phyloP scores from a whole-genome alignment of 345 rosid species.

The Melaleuca quinquenervia region DNA sequence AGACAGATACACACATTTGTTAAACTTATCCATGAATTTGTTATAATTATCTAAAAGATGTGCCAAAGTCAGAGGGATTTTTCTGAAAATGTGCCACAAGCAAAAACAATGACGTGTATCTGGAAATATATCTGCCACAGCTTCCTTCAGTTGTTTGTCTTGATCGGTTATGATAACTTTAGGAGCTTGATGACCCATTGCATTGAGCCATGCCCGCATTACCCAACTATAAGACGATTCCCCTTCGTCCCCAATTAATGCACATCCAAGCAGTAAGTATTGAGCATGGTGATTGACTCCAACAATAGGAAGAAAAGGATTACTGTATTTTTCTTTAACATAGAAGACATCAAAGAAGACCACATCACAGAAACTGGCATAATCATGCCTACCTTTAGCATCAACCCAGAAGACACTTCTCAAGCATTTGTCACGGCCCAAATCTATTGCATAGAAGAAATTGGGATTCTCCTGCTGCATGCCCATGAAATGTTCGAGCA shows the following conservation, averaged over 20 bases:
- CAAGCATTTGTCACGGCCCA: constrained; percentile 18
- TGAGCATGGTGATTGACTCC: constrained; percentile 36
- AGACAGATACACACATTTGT: constrained; percentile 24
- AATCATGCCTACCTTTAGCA: constrained; percentile 23
- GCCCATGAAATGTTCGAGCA: constrained; percentile 18
- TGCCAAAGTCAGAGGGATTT: constrained; percentile 15
- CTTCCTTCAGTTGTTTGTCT: constrained; percentile 18
- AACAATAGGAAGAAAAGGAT: constrained; percentile 27
- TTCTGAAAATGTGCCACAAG: constrained; percentile 28
- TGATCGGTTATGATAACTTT: constrained; percentile 25
- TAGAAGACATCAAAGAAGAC: constrained; percentile 27
- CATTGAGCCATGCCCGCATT: constrained; percentile 26
- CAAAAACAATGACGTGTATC: constrained; percentile 23
- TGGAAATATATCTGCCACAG: constrained; percentile 20
- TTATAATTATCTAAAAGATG: constrained; percentile 3
- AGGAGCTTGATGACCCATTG: constrained; percentile 25
- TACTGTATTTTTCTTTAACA: constrained; percentile 13
- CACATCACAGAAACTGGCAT: constrained; percentile 19
- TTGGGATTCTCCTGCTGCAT: constrained; percentile 31
- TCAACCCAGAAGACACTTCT: constrained; percentile 36
- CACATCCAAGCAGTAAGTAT: constrained; percentile 29
- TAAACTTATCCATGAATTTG: constrained; percentile 12
- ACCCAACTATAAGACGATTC: constrained; percentile 21
- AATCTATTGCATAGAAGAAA: constrained; percentile 27
- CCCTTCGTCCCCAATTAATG: constrained; percentile 22